These are phyloP conservation scores for Mayamaea pseudoterrestris DNA, from an alignment of 108 stramenopile genomes.

Conservation along the genomic window DNA sequence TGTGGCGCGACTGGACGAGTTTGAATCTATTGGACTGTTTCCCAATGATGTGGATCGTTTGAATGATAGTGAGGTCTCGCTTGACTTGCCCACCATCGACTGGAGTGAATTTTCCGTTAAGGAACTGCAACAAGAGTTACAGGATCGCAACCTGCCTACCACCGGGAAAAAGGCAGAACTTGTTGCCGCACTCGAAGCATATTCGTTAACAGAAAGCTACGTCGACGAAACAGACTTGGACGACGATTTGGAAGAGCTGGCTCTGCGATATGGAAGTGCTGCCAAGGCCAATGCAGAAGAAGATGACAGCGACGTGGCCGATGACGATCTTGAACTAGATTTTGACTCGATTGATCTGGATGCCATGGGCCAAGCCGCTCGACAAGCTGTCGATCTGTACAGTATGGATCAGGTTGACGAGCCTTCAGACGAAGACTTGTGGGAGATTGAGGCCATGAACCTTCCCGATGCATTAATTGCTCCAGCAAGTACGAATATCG, in stretches of 20 bases:
- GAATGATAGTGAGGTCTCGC: no score
- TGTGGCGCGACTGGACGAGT: slow-evolving; percentile 6
- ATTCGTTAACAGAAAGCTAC: neutral
- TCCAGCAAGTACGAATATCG: no score
- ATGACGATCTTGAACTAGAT: no score
- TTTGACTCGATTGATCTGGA: no score
- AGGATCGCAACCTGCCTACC: neutral
- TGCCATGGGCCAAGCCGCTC: slow-evolving; percentile 13
- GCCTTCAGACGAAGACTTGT: slow-evolving; percentile 20
- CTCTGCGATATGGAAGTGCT: slow-evolving; percentile 15
- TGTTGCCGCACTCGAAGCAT: neutral
- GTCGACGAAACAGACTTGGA: slow-evolving; percentile 1
- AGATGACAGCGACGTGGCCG: slow-evolving; percentile 1
- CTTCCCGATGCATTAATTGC: neutral
- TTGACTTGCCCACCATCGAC: neutral
- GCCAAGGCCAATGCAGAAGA: slow-evolving; percentile 5
- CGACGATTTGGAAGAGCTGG: slow-evolving; percentile 23
- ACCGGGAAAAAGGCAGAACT: slow-evolving; percentile 1
- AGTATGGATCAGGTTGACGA: slow-evolving; percentile 9
- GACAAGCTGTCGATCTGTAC: slow-evolving; percentile 16
- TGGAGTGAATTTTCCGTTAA: neutral
- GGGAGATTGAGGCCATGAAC: neutral
- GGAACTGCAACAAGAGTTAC: slow-evolving; percentile 1
- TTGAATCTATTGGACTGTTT: no score
- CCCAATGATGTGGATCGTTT: no score